Conservation (phyloP, 2,329 filamentous ascomycete genomes). For the Pyrenochaeta sp. region DNA sequence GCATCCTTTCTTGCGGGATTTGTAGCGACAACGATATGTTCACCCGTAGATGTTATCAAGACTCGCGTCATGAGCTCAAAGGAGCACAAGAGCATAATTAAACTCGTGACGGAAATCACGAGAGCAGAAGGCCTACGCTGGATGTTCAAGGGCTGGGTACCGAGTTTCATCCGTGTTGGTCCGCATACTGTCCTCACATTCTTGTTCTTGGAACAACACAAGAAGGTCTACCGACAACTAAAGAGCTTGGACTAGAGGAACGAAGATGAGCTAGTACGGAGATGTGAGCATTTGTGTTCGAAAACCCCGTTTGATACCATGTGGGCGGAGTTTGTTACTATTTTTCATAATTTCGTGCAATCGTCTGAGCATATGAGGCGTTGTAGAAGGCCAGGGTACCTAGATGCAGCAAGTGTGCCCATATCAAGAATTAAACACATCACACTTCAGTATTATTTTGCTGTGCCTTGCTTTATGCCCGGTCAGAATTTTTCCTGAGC, state of each 20-base stretch:
- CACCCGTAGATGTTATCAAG: constrained; percentile 88
- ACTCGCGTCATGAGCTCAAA: constrained; percentile 82
- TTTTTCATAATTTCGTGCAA: constrained; percentile 2
- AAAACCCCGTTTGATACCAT: constrained; percentile 13
- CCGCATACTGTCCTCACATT: constrained; percentile 88
- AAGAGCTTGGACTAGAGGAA: constrained; percentile 26
- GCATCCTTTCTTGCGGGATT: constrained; percentile 82
- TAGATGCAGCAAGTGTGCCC: background rate
- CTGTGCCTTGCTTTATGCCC: no score
- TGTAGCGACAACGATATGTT: constrained; percentile 84
- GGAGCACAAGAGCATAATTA: constrained; percentile 63
- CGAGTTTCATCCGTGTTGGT: constrained; percentile 73
- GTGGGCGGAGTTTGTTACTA: constrained; percentile 11
- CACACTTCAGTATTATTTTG: no score
- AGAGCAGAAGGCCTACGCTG: constrained; percentile 76
- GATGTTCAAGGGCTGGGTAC: constrained; percentile 92
- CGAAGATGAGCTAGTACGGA: background rate
- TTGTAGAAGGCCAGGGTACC: background rate
- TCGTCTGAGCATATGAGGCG: background rate
- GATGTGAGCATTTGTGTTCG: constrained; percentile 1
- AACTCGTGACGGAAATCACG: constrained; percentile 72
- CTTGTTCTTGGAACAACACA: constrained; percentile 85
- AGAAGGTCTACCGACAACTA: constrained; percentile 71
- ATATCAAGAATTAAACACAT: background rate
- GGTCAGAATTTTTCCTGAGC: no score